A percentile compares a stretch with the other conserved stretches of the same genome.
Evolutionary conservation across 352 stramenopile species (phyloP).

Genomic region (Globisporangium abappressorium): DNA sequence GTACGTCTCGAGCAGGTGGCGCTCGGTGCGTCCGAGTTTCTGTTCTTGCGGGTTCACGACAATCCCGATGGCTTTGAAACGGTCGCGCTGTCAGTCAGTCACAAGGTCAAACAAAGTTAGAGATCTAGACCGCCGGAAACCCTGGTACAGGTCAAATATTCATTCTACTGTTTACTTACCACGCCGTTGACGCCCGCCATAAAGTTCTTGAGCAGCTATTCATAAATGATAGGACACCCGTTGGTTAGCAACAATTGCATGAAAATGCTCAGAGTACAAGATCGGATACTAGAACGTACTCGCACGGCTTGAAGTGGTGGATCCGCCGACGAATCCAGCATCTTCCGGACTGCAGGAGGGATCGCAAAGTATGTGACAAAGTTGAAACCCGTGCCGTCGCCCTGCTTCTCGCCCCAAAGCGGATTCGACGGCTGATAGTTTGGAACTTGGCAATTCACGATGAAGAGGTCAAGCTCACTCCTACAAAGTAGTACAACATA

Average conservation of each 20-base stretch:
- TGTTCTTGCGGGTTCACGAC: slow-evolving; percentile 77
- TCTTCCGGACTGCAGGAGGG: slow-evolving; percentile 43
- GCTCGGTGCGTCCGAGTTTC: slow-evolving; percentile 63
- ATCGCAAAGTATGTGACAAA: slow-evolving; percentile 82
- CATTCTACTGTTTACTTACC: slow-evolving; percentile 14
- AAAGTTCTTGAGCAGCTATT: slow-evolving; percentile 40
- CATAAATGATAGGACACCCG: background rate
- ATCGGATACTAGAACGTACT: slow-evolving; percentile 16
- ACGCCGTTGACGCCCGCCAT: slow-evolving; percentile 33
- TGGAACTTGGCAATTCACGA: slow-evolving; percentile 85
- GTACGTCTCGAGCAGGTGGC: slow-evolving; percentile 78
- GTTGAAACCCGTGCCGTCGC: slow-evolving; percentile 73
- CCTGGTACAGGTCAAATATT: background rate
- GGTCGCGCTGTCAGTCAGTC: slow-evolving; percentile 43
- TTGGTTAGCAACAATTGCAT: background rate
- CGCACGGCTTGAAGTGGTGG: slow-evolving; percentile 49
- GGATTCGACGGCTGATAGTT: slow-evolving; percentile 82
- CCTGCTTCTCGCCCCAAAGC: slow-evolving; percentile 76
- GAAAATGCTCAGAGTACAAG: background rate
- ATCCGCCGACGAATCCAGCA: slow-evolving; percentile 36
- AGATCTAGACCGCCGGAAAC: background rate
- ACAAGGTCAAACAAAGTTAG: background rate
- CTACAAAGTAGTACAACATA: slow-evolving; percentile 15
- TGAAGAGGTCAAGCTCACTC: slow-evolving; percentile 55
- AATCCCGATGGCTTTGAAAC: slow-evolving; percentile 81